Conservation (phyloP, 1,139 yeast species). For the Scheffersomyces titani region DNA sequence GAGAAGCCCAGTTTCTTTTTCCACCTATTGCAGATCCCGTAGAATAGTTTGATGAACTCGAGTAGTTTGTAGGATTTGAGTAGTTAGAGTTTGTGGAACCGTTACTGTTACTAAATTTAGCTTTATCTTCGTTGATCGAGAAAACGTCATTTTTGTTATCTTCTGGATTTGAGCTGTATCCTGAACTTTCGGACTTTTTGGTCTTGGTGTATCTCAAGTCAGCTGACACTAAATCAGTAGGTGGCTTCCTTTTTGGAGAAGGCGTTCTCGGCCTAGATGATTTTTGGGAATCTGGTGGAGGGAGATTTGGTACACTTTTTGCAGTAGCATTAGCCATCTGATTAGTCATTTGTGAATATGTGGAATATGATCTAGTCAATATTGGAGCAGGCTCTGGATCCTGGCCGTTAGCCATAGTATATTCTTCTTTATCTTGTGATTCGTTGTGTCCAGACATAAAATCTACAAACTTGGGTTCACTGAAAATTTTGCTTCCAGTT, state of each 20-base stretch:
- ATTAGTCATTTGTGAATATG: conserved; percentile 15
- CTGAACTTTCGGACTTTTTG: conserved; percentile 1
- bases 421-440: conserved; percentile 16
- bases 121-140: conserved; percentile 16
- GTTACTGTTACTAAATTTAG: conserved; percentile 16
- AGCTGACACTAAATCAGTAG: conserved; percentile 21
- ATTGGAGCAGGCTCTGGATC: conserved; percentile 39
- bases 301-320: conserved; percentile 2
- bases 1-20: conserved; percentile 57
- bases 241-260: conserved; percentile 25
- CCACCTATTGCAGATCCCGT: conserved; percentile 12
- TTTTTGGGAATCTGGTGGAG: conserved; percentile 9
- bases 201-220: conserved; percentile 1
- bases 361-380: conserved; percentile 36
- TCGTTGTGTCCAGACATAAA: conserved; percentile 40
- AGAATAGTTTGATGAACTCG: conserved; percentile 39
- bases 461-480: conserved; percentile 52
- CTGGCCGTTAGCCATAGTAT: conserved; percentile 30
- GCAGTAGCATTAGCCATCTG: conserved; percentile 2
- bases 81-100: conserved; percentile 20
- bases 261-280: conserved; percentile 11
- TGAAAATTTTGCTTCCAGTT: conserved; percentile 65
- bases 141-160: conserved; percentile 37
- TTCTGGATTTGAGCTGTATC: conserved; percentile 20
- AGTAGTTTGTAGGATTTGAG: conserved; percentile 36